Evolutionary conservation across 129 eudicot species (phyloP).

Genomic region (Pulicaria dysenterica): DNA sequence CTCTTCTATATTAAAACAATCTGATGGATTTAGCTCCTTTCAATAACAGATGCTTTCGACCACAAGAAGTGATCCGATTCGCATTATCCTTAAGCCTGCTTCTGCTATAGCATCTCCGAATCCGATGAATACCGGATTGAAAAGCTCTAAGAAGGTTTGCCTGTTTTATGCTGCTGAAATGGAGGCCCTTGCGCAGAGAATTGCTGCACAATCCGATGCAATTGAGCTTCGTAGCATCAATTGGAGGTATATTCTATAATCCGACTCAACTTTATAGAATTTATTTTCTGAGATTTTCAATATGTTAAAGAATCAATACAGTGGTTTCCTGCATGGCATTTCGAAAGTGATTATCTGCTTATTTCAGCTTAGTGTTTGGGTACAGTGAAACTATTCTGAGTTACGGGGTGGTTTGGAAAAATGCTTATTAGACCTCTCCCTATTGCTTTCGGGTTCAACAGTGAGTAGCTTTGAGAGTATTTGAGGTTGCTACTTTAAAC

Average conservation of each 20-base stretch:
- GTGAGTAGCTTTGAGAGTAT: too few relatives aligned
- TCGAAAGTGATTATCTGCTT: not conserved
- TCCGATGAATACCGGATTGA: constrained; percentile 42
- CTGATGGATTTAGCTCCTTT: too few relatives aligned
- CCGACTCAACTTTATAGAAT: not conserved
- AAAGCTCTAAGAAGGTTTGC: constrained; percentile 66
- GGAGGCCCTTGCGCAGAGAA: constrained; percentile 72
- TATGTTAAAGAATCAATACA: not conserved
- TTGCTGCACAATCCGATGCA: constrained; percentile 85
- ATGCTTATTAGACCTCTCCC: too few relatives aligned
- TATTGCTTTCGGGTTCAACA: too few relatives aligned
- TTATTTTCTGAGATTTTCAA: not conserved
- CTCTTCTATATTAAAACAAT: too few relatives aligned
- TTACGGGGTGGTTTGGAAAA: not conserved
- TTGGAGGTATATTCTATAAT: constrained; percentile 59
- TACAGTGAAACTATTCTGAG: too few relatives aligned
- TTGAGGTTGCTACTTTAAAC: too few relatives aligned
- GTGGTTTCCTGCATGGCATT: not conserved
- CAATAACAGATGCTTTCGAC: too few relatives aligned
- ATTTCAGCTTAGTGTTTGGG: too few relatives aligned
- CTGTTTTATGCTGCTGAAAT: constrained; percentile 79
- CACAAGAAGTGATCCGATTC: constrained; percentile 73
- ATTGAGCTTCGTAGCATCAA: constrained; percentile 86
- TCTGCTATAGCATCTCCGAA: constrained; percentile 38
- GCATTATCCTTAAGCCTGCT: constrained; percentile 77